Conservation (phyloP, 2,329 filamentous ascomycete species). For the Fusarium duplospermum region DNA sequence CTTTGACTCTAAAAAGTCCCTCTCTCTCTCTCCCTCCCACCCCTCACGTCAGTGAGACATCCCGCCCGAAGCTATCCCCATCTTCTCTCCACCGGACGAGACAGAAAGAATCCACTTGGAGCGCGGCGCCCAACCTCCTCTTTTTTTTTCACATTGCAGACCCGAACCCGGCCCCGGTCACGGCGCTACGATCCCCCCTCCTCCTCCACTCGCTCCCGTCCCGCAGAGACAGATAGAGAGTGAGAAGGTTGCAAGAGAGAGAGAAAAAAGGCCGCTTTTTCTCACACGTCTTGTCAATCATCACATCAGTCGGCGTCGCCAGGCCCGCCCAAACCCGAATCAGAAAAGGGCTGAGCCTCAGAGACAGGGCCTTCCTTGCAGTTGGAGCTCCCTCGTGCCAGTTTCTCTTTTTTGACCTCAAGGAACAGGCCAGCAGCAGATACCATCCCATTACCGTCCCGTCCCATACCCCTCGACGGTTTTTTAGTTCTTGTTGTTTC, state of each 20-base stretch:
- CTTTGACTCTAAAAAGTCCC: too few species aligned
- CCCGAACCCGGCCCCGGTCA: conserved; percentile 42
- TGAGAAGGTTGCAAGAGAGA: neutral
- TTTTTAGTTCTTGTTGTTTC: neutral
- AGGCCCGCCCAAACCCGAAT: conserved; percentile 15
- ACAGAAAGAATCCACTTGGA: conserved; percentile 10
- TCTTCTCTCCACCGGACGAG: conserved; percentile 11
- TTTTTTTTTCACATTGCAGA: conserved; percentile 10
- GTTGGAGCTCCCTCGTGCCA: conserved; percentile 10
- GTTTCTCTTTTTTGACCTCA: conserved; percentile 7
- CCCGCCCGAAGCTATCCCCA: conserved; percentile 6
- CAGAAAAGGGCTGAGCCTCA: conserved; percentile 30
- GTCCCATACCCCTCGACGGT: neutral
- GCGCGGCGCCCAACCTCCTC: conserved; percentile 34
- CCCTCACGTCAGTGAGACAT: conserved; percentile 34
- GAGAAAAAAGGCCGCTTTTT: conserved; percentile 26
- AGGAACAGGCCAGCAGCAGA: conserved; percentile 24
- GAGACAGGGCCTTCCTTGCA: conserved; percentile 35
- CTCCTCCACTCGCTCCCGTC: conserved; percentile 12
- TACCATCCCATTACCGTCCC: neutral
- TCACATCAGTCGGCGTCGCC: conserved; percentile 11
- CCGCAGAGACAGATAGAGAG: neutral
- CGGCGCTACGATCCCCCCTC: conserved; percentile 29
- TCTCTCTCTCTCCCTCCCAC: too few species aligned
- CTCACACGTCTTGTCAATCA: neutral